Percentiles rank a stretch among this genome's conserved stretches.
phyloP scores from a whole-genome alignment of 1,139 yeast genomes.

The Hemisphaericaspora lyxosophila region DNA sequence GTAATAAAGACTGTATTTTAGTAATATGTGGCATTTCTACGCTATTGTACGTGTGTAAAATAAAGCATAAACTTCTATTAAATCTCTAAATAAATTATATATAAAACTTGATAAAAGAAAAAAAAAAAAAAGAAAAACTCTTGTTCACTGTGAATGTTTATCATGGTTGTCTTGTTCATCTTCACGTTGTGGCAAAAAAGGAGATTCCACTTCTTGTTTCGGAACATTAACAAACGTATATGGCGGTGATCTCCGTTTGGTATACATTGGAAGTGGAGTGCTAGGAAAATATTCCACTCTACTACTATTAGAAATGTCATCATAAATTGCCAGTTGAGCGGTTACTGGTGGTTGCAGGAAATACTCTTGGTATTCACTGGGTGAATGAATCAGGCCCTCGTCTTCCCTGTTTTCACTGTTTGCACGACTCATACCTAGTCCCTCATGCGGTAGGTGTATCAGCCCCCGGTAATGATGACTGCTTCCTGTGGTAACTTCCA shows the following conservation, averaged over 20 bases:
- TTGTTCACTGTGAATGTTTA: no score
- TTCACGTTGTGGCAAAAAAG: neutral
- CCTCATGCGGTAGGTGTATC: neutral
- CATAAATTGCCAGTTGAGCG: neutral
- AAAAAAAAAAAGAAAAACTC: no score
- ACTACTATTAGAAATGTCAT: neutral
- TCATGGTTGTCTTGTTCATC: neutral
- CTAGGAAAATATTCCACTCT: neutral
- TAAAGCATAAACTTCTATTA: no score
- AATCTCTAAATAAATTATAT: neutral
- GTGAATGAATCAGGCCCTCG: neutral
- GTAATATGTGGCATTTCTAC: no score
- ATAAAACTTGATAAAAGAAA: no score
- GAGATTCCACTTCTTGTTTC: neutral
- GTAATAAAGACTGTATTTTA: no score
- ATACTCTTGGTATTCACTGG: neutral
- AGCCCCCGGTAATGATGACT: neutral
- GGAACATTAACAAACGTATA: neutral
- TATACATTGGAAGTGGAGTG: neutral
- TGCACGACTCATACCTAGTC: neutral
- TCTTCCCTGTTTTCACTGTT: neutral
- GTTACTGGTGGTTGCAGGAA: neutral
- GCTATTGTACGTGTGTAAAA: neutral
- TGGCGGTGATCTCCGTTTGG: neutral
- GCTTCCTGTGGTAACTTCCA: conserved; percentile 11